Base-by-base conservation (phyloP, 208 protist genomes). In the Trypanosoma theileri region DNA sequence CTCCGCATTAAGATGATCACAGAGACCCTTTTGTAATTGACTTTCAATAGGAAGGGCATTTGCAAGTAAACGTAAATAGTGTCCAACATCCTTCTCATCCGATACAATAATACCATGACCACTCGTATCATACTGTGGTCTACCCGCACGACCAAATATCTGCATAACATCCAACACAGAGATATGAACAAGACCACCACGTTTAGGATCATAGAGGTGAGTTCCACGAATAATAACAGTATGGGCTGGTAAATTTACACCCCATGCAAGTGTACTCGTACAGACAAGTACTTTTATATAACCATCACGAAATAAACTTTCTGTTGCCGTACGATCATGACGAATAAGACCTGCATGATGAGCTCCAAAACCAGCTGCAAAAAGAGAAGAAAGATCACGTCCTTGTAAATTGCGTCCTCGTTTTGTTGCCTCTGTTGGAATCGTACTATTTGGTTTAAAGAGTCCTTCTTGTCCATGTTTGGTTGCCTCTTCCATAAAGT, bases 221-320 rank as follows among this genome's bases (percentile, higher is more conserved):
- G 96, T 98, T 45, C 95, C 99, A 66, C 99, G 98, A 83, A 99
- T 99, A 44, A 99, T 88, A 31, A 99, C 98, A 9, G 97, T 98
- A 79, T 99, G 98, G 3, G 98, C 98, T 10, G 99, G 99, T 26
- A 99, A 73, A 83, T 99, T 99, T 22, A 99, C 98, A 79, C 99
- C 99, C 98, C 98, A 99, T 31, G 99, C 99, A 19, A 99, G 89
- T 14, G 99, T 99, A 40, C 98, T 98, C 24, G 99, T 99, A 80
- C 97, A 99, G 56, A 95, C 85, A 51, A 99, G 85, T 42, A 98
- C 96, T 16, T 88, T 86, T 62, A 99, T 89, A 62, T 89, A 85
- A 22, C 98, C 97, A 4, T 97, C 85, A 19, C 81, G 81, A 82
- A 99, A 99, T 31, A 98, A 81, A 48, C 88, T 75, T 76, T 99